Evolutionary conservation across 352 stramenopile genomes (phyloP).

Genomic region (Phytophthora colocasiae): DNA sequence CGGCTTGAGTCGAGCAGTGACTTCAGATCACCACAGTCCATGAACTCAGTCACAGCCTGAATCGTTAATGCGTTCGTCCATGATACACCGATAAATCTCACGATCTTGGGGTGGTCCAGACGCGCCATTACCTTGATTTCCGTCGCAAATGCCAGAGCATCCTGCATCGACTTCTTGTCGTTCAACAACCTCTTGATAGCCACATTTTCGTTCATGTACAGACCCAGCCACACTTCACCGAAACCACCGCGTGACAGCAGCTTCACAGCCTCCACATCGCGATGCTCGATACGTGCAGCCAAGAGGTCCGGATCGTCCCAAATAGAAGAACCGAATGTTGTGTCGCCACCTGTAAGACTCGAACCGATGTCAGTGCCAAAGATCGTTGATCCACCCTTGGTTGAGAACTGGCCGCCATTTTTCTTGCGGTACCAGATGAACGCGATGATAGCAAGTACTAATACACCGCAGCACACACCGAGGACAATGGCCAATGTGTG

Average conservation of each 20-base stretch:
- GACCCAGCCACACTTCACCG: constrained; percentile 72
- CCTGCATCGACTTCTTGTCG: constrained; percentile 63
- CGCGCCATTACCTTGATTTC: constrained; percentile 69
- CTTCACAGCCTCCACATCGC: constrained; percentile 61
- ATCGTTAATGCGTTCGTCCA: constrained; percentile 72
- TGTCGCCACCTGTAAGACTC: constrained; percentile 43
- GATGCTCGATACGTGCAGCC: constrained; percentile 63
- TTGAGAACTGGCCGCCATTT: constrained; percentile 33
- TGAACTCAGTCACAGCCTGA: constrained; percentile 71
- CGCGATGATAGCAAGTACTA: constrained; percentile 51
- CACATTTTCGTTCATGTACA: constrained; percentile 74
- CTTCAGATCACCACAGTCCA: constrained; percentile 73
- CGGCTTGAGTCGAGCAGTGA: constrained; percentile 51
- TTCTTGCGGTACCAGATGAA: constrained; percentile 59
- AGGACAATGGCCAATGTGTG: constrained; percentile 53
- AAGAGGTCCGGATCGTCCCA: constrained; percentile 73
- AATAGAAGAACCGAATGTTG: constrained; percentile 60
- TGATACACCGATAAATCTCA: constrained; percentile 71
- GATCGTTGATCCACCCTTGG: constrained; percentile 38
- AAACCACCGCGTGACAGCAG: constrained; percentile 70
- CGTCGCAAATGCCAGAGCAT: constrained; percentile 62
- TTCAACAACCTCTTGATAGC: constrained; percentile 66
- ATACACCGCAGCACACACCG: constrained; percentile 43
- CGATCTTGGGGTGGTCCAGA: constrained; percentile 73
- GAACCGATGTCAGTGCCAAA: constrained; percentile 43